Evolutionary conservation across 306 rosid genomes (phyloP).

Genomic region (Cucurbita argyrosperma): DNA sequence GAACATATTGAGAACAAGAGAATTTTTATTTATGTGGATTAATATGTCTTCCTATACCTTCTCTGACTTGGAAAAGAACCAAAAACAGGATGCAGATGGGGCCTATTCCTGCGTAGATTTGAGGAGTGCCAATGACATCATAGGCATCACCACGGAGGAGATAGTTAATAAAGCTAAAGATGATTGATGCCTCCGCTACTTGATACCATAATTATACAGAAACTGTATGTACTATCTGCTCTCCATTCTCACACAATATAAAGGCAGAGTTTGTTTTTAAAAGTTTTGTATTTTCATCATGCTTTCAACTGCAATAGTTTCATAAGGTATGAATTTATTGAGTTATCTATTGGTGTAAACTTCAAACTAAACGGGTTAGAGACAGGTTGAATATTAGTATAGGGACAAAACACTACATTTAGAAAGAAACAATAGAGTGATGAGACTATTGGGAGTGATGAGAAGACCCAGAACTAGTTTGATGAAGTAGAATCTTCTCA

Average conservation of each 20-base stretch:
- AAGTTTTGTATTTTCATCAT: background rate
- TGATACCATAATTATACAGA: background rate
- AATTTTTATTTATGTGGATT: background rate
- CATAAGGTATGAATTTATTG: background rate
- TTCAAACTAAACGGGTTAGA: background rate
- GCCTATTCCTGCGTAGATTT: slow-evolving; percentile 62
- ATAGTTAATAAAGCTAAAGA: slow-evolving; percentile 50
- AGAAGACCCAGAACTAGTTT: background rate
- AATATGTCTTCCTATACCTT: background rate
- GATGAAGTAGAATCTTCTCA: slow-evolving; percentile 14
- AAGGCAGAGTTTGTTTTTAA: background rate
- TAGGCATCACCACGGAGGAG: slow-evolving; percentile 92
- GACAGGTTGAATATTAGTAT: background rate
- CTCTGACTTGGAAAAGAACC: background rate
- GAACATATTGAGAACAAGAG: background rate
- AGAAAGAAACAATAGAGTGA: background rate
- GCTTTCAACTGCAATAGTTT: background rate
- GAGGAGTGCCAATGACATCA: slow-evolving; percentile 60
- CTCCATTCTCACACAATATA: background rate
- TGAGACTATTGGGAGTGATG: background rate
- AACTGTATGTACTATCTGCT: background rate
- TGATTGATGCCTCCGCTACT: slow-evolving; percentile 12
- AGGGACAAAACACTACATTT: background rate
- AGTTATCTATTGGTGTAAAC: background rate
- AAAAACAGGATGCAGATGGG: slow-evolving; percentile 55